Conservation (phyloP, 768 basidiomycete species). For the Calocera cornea region DNA sequence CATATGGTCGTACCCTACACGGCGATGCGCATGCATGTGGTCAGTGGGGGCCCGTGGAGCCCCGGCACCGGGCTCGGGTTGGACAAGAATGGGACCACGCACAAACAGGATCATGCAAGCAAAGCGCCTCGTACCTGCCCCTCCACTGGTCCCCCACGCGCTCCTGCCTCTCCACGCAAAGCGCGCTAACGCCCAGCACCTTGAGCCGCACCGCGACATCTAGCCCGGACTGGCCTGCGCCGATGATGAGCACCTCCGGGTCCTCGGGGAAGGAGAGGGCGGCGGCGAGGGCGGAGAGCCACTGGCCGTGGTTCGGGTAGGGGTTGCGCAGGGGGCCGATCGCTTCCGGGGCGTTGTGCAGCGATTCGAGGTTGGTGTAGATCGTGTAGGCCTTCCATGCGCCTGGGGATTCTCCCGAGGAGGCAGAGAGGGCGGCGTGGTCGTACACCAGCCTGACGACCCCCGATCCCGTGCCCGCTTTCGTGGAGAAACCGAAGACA, state of each 20-base stretch:
- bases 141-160: conserved; percentile 58
- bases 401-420: conserved; percentile 4
- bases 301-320: conserved; percentile 39
- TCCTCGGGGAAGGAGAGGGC: conserved; percentile 35
- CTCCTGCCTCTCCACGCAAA: conserved; percentile 51
- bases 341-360: conserved; percentile 41
- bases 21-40: no score
- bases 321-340: conserved; percentile 33
- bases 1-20: conserved; percentile 40
- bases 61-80: not conserved
- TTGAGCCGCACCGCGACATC: conserved; percentile 53
- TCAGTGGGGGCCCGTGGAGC: no score
- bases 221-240: conserved; percentile 54
- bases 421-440: conserved; percentile 16
- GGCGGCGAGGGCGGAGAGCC: conserved; percentile 27
- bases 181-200: conserved; percentile 37
- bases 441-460: conserved; percentile 43
- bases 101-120: conserved; percentile 57
- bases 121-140: conserved; percentile 50
- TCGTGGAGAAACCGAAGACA: conserved; percentile 17
- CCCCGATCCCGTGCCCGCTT: conserved; percentile 37
- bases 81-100: conserved; percentile 28
- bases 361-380: conserved; percentile 44
- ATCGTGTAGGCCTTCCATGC: conserved; percentile 48
- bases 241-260: conserved; percentile 46